Base-by-base conservation (phyloP, 1,139 yeast species). In the Geotrichum cucujoidarum region DNA sequence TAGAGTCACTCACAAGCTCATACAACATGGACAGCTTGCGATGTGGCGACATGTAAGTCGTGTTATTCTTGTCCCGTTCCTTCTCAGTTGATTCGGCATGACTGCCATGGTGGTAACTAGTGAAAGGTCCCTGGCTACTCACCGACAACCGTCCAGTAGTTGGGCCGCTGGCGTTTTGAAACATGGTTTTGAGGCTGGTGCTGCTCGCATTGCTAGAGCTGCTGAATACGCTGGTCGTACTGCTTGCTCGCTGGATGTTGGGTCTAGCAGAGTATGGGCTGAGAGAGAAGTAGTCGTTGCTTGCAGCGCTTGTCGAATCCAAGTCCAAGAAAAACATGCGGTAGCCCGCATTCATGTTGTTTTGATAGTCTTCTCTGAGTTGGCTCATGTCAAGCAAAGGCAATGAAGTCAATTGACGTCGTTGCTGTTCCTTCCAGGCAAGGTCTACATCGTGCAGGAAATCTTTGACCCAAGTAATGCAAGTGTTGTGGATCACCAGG, bases 391-490 rank as follows among this genome's bases (percentile, higher is more conserved):
- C 55, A 13, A 60, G 51, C 20, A 61, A 47, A n/a, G 67, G 68
- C 6, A 67, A 57, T 32, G 59, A 59, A 30, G 54, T 54, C 13
- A 60, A 51, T 31, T 72, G 66, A 46, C 77, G 73, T 47, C 68
- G 63, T 52, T 59, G 63, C 53, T 82, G 82, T 43, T 75, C 74
- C 24, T 70, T 72, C 90, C 92, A 87, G 0, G 95, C 78, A 11
- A 66, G 67, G 39, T 73, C 70, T 24, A 89, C 79, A 40, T 75
- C 74, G 16, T 67, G 60, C 40, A 86, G 60, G 57, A 92, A 82
- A 2, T 72, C 67, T 6, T 66, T 60, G 4, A 88, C 81, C 97
- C 97, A 92, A 45, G 75, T 72, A 44, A 74, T 77, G 8, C 95
- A 83, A 53, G 88, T 92, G 59, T 83, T 81, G 30, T 75, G 73